Evolutionary conservation across 2,329 filamentous ascomycete species (phyloP), one percentile per base, ranked within the genome.

Genomic region (Fusarium marasasianum): DNA sequence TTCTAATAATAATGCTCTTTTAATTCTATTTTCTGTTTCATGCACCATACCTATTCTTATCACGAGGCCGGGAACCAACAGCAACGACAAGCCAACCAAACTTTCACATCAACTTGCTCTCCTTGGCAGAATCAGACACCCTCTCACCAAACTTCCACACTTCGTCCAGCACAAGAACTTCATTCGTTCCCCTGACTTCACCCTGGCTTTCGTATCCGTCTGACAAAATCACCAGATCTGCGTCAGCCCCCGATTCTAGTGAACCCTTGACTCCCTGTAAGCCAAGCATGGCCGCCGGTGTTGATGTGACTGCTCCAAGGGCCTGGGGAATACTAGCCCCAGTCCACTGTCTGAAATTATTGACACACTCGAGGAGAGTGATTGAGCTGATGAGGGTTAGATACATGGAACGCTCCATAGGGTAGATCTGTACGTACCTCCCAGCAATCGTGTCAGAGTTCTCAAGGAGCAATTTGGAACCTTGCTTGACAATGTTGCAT

Each of bases 401-500:
- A 59, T 55, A 41, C 24, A 43, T 35, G 33, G 14, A 35, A 63
- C 14, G 37, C 35, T 51, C 6, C 7, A 20, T 33, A 41, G 29
- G 26, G 20, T 33, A n/a, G 1, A 24, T 26, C 33, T 18, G 22
- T n/a, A 85, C 87, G 87, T 80, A 87, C 91, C 91, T 93, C 73
- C 93, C 94, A 20, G 94, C 94, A 79, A 97, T 94, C 66, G 90
- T 93, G 37, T 93, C 89, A 0, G 93, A 94, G 20, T 93, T 93
- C 80, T 97, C 93, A 1, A 97, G 86, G 7, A 93, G 91, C 41
- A 98, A 83, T 63, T 92, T 87, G 0, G 90, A 85, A 2, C 95
- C 94, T 57, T 88, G 89, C 84, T 96, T 96, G 68, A 93, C 82
- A 73, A 92, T 90, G 41, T 84, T 86, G 72, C 87, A 87, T 51